Conservation (phyloP, 495 filamentous ascomycete species). For the Aspergillus carlsbadensis region DNA sequence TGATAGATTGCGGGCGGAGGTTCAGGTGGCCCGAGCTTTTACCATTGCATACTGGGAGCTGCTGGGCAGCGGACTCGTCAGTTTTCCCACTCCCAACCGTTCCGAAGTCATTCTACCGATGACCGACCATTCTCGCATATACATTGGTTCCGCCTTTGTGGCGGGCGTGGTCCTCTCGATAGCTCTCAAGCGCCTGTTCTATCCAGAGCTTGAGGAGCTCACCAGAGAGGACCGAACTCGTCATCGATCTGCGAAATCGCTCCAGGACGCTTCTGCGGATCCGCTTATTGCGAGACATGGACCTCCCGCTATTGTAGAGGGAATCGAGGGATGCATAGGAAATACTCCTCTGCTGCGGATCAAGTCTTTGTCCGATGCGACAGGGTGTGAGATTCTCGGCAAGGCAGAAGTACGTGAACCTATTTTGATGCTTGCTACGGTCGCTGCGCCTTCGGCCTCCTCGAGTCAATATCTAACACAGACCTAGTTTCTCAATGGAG, state of each 20-base stretch:
- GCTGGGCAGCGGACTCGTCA: neutral
- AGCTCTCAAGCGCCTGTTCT: constrained; percentile 67
- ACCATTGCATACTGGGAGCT: constrained; percentile 3
- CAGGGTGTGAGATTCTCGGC: constrained; percentile 86
- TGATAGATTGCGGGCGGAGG: constrained; percentile 18
- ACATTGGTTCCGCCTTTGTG: constrained; percentile 66
- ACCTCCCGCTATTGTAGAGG: constrained; percentile 54
- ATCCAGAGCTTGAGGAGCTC: constrained; percentile 61
- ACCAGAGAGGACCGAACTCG: constrained; percentile 46
- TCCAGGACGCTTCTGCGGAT: constrained; percentile 8
- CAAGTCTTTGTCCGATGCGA: constrained; percentile 85
- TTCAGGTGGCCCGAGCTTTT: constrained; percentile 33
- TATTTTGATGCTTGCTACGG: too few relatives aligned
- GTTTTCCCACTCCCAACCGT: neutral
- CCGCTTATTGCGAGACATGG: constrained; percentile 31
- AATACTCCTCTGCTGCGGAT: constrained; percentile 90
- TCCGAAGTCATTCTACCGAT: too few relatives aligned
- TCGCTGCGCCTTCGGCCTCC: too few relatives aligned
- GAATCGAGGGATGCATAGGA: constrained; percentile 90
- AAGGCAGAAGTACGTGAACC: constrained; percentile 72
- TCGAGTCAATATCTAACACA: neutral
- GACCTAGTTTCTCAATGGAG: constrained; percentile 79
- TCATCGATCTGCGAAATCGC: constrained; percentile 2
- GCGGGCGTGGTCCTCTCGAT: constrained; percentile 71
- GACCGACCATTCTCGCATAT: constrained; percentile 36